These are phyloP conservation scores for Corynascus novoguineensis DNA, from an alignment of 495 filamentous ascomycete species.

Conservation along the genomic window DNA sequence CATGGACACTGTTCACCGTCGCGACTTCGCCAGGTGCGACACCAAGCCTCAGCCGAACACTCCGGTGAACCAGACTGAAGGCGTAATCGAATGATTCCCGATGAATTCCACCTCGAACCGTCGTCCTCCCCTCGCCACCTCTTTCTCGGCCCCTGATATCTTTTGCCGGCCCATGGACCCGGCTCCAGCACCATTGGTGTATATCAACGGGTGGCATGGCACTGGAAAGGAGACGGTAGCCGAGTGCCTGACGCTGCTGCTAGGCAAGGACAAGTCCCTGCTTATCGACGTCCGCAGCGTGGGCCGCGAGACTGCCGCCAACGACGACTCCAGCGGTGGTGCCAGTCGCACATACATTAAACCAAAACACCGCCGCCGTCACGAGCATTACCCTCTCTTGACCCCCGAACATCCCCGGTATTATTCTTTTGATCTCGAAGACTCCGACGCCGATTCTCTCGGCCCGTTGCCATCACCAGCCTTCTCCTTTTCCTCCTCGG, in stretches of 20 bases:
- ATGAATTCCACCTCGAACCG: conserved; percentile 6
- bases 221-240: conserved; percentile 29
- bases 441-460: neutral
- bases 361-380: neutral
- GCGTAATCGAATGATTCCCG: neutral
- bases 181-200: conserved; percentile 23
- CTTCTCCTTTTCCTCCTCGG: neutral
- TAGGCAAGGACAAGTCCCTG: conserved; percentile 24
- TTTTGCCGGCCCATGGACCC: conserved; percentile 21
- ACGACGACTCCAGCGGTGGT: neutral
- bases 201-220: conserved; percentile 29
- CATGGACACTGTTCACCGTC: neutral
- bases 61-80: neutral
- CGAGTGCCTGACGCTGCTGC: conserved; percentile 23
- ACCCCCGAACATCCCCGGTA: conserved; percentile 23
- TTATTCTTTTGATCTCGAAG: conserved; percentile 15
- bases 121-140: conserved; percentile 4
- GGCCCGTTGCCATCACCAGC: neutral
- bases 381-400: conserved; percentile 13
- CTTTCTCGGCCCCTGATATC: conserved; percentile 2
- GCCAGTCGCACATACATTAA: neutral
- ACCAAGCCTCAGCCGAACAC: neutral
- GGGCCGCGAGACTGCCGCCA: neutral
- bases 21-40: neutral
- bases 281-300: conserved; percentile 23